Base-by-base conservation (phyloP, 2,329 filamentous ascomycete genomes). In the Sphaerulina populicola region DNA sequence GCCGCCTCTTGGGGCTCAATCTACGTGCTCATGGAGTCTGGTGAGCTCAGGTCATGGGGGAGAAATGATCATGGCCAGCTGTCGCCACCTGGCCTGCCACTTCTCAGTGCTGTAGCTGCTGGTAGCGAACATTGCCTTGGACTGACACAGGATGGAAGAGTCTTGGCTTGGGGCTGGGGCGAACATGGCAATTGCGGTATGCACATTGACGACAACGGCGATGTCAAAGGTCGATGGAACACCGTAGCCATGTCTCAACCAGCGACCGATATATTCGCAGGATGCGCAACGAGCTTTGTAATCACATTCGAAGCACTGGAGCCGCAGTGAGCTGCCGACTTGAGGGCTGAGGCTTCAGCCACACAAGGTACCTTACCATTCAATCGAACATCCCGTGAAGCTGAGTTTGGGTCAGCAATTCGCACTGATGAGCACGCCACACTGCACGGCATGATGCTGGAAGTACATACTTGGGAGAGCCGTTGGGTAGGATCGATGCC, bases 181-280 rank as follows among this genome's bases (percentile, higher is more conserved):
- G 91, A 97, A 69, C 93, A 98, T 70, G 93, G 93, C 1, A 98
- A 98, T 66, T 98, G 93, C 67, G 93, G 93, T 2, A 79, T 81
- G 33, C 73, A 77, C 38, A 73, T 71, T 10, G 79, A 81, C 55
- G 72, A 76, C 14, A 72, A 77, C 55, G 81, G 80, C 44, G 80
- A 86, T 68, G 81, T 89, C 41, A 84, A 83, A 57, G 83, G 78
- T 8, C 75, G 74, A 53, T 87, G 78, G 74, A 89, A 84, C 64
- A 71, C 79, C 52, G 78, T 94, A 63, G 76, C 77, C 18, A 65
- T 74, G 4, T 72, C 69, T 8, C 74, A 71, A 50, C 70, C 71
- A 15, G 79, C 88, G 50, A 70, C 75, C 57, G 72, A 71, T 44
- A 75, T 95, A 44, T 87, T 84, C 21, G 88, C 87, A n/a, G 90